Evolutionary conservation across 192 early-diverging fungal genomes (phyloP).

Genomic region (Linnemannia zychae): DNA sequence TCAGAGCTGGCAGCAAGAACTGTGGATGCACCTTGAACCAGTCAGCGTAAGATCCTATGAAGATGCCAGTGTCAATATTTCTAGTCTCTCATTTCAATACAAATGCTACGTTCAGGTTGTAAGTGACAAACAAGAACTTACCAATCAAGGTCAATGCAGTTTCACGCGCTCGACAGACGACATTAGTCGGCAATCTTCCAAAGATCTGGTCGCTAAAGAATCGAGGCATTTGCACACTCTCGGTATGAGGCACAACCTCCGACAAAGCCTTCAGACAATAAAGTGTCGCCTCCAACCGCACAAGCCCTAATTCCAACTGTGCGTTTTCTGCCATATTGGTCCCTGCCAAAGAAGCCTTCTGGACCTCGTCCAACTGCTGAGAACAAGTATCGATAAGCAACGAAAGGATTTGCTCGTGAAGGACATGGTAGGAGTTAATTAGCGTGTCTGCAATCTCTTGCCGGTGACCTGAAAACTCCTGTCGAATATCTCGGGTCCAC

Average conservation of each 20-base stretch:
- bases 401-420: conserved; percentile 69
- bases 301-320: conserved; percentile 21
- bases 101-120: not conserved
- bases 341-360: conserved; percentile 34
- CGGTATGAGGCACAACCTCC: conserved; percentile 70
- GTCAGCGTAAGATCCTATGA: conserved; percentile 75
- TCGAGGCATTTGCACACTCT: conserved; percentile 67
- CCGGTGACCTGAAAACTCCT: conserved; percentile 72
- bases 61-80: conserved; percentile 26
- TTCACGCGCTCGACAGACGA: conserved; percentile 58
- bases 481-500: conserved; percentile 69
- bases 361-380: conserved; percentile 38
- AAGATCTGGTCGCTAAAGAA: conserved; percentile 72
- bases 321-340: conserved; percentile 25
- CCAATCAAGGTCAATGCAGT: conserved; percentile 62
- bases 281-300: conserved; percentile 69
- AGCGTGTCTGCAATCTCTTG: conserved; percentile 83
- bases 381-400: conserved; percentile 55
- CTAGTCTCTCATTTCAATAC: not conserved
- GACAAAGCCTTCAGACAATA: conserved; percentile 76
- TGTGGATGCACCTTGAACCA: conserved; percentile 76
- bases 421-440: conserved; percentile 75
- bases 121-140: conserved; percentile 13
- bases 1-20: conserved; percentile 68
- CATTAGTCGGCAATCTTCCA: conserved; percentile 60